Conservation (phyloP, 2,329 filamentous ascomycete genomes). For the Colletotrichum somersetense region DNA sequence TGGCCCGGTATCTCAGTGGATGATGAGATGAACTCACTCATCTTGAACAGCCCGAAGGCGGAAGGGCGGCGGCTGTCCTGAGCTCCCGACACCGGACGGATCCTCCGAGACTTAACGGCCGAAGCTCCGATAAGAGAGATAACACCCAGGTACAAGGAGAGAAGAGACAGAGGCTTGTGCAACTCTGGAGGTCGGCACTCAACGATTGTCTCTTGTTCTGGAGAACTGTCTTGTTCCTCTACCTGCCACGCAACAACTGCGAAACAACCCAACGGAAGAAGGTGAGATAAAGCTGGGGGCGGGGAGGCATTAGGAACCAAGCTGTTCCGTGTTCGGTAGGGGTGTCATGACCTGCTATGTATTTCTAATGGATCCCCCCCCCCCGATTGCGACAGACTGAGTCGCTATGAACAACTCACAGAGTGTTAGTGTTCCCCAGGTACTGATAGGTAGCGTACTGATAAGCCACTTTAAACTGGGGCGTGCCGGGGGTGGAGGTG, state of each 20-base stretch:
- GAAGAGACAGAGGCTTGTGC: background rate
- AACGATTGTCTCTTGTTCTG: slow-evolving; percentile 3
- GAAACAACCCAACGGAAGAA: background rate
- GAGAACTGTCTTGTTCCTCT: slow-evolving; percentile 1
- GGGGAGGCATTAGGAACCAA: slow-evolving; percentile 13
- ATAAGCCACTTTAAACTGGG: slow-evolving; percentile 33
- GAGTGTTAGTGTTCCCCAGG: slow-evolving; percentile 7
- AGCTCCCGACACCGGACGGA: slow-evolving; percentile 31
- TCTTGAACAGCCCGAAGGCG: slow-evolving; percentile 7
- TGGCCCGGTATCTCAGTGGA: background rate
- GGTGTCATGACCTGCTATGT: slow-evolving; percentile 36
- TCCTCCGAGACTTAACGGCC: slow-evolving; percentile 31
- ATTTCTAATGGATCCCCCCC: slow-evolving; percentile 34
- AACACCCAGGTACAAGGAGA: slow-evolving; percentile 1
- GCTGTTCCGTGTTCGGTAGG: slow-evolving; percentile 33
- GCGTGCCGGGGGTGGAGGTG: slow-evolving; percentile 1
- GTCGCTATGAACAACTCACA: slow-evolving; percentile 33
- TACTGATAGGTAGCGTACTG: slow-evolving; percentile 26
- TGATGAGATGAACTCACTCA: slow-evolving; percentile 41
- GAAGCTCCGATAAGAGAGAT: slow-evolving; percentile 29
- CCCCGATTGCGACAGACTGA: slow-evolving; percentile 31
- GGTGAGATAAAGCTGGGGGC: slow-evolving; percentile 7
- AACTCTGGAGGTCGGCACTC: slow-evolving; percentile 5
- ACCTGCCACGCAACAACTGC: background rate
- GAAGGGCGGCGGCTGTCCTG: slow-evolving; percentile 17